Evolutionary conservation across 2,329 filamentous ascomycete species (phyloP).

Genomic region (Rachicladosporium sp.): DNA sequence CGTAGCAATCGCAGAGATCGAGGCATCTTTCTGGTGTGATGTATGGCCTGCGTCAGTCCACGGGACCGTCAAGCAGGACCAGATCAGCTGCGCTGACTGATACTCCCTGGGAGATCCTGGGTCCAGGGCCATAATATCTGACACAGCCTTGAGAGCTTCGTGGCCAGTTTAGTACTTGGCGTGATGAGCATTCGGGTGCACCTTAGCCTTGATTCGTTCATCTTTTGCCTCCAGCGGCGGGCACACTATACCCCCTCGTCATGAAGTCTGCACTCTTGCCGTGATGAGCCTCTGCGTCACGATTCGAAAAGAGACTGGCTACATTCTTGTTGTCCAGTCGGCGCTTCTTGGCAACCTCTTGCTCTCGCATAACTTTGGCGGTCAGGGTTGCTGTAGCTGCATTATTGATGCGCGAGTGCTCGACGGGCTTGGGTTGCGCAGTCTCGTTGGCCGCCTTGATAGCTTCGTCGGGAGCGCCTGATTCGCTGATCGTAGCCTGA

Average conservation of each 20-base stretch:
- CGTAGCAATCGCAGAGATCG: too few species aligned
- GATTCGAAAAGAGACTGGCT: conserved; percentile 34
- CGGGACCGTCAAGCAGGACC: too few species aligned
- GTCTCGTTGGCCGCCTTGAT: conserved; percentile 7
- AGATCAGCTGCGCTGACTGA: too few species aligned
- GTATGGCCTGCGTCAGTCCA: too few species aligned
- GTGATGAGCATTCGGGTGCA: not conserved
- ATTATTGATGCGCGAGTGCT: conserved; percentile 61
- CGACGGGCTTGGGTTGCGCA: conserved; percentile 3
- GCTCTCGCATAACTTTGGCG: conserved; percentile 74
- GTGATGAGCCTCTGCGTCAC: conserved; percentile 22
- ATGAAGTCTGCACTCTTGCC: conserved; percentile 38
- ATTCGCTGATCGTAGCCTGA: conserved; percentile 6
- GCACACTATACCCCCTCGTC: conserved; percentile 33
- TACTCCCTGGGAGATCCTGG: too few species aligned
- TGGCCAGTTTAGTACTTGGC: conserved; percentile 1
- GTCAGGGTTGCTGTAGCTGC: conserved; percentile 73
- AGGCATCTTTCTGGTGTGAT: too few species aligned
- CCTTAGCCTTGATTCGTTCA: not conserved
- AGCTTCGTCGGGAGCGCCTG: conserved; percentile 2
- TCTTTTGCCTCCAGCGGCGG: conserved; percentile 12
- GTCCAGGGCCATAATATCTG: too few species aligned
- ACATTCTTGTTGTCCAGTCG: conserved; percentile 49
- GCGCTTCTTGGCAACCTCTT: conserved; percentile 69
- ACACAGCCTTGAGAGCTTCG: not conserved